Conservation (phyloP, 257 asterid genomes). For the Nicotiana tomentosiformis region DNA sequence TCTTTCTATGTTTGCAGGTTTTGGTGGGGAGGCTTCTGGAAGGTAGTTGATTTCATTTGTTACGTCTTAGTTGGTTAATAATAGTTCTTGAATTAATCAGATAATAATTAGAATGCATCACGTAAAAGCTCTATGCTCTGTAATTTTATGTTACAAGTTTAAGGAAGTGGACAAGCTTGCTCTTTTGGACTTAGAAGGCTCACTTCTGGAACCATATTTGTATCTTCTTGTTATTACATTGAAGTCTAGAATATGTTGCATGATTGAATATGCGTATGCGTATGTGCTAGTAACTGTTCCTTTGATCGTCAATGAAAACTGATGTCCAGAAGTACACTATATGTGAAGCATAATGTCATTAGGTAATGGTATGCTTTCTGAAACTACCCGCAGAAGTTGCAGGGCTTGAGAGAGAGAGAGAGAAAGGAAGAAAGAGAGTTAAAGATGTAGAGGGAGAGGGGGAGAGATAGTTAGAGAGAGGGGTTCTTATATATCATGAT, state of each 20-base stretch:
- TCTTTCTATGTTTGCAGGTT: slow-evolving; percentile 50
- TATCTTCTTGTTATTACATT: neutral
- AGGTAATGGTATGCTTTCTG: neutral
- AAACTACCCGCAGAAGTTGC: neutral
- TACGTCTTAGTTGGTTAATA: neutral
- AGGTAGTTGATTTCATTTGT: slow-evolving; percentile 46
- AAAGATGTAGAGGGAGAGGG: neutral
- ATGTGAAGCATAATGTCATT: neutral
- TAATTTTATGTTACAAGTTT: neutral
- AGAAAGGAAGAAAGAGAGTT: no score
- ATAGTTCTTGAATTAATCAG: neutral
- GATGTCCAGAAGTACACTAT: neutral
- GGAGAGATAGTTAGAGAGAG: no score
- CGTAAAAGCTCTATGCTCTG: neutral
- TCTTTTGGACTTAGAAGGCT: neutral
- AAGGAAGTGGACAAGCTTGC: neutral
- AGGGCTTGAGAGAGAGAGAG: neutral
- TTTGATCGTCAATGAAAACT: neutral
- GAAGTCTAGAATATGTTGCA: neutral
- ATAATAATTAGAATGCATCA: neutral
- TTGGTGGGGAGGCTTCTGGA: slow-evolving; percentile 99
- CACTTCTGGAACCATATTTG: neutral
- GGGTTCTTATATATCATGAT: no score
- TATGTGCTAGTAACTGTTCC: neutral
- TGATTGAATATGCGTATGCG: neutral